Base-by-base conservation (phyloP, 805 yeast genomes). In the Groenewaldozyma salmanticensis region DNA sequence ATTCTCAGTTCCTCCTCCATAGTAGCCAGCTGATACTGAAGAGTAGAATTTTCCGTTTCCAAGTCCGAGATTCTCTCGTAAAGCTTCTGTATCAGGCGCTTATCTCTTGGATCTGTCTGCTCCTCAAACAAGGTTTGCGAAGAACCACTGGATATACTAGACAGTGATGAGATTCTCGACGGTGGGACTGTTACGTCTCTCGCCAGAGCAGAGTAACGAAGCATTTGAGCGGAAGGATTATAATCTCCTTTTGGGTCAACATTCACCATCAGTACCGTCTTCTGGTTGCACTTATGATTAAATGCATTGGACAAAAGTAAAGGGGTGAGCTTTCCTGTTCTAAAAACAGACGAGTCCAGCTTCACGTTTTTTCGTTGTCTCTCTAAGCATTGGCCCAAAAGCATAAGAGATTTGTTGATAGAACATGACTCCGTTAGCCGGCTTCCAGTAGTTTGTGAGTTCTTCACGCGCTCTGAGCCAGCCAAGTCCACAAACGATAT, bases 401-500 rank as follows among this genome's bases (percentile, higher is more conserved):
- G 70, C 45, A 74, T 66, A 39, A 72, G 55, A 6, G 75, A 68
- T 33, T 64, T 64, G 49, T 74, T 73, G 16, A 73, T 70, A 38
- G 67, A 64, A 38, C 70, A 65, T 15, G 74, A 71, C 45, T 74
- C 78, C 36, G 57, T 62, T 35, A 70, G 57, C 18, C 67, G 62
- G n/a, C 58, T 52, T 3, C 75, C 75, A 6, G 59, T 57, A 0
- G 75, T 68, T 40, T 62, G 62, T 1, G 77, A 68, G 9, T 59
- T 46, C 43, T 68, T 70, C 6, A 71, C 61, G 49, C 77, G 61
- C 52, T 74, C 78, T 5, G 74, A 62, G 1, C 78, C 77, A 1
- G 78, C 76, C 16, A 75, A 50, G 47, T 75, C 79, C 0, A 71
- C 72, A 33, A 75, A 53, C 0, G 72, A 68, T 21, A 74, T 55